These are phyloP conservation scores for Populus tremula DNA, from an alignment of 345 rosid species.

Conservation along the genomic window DNA sequence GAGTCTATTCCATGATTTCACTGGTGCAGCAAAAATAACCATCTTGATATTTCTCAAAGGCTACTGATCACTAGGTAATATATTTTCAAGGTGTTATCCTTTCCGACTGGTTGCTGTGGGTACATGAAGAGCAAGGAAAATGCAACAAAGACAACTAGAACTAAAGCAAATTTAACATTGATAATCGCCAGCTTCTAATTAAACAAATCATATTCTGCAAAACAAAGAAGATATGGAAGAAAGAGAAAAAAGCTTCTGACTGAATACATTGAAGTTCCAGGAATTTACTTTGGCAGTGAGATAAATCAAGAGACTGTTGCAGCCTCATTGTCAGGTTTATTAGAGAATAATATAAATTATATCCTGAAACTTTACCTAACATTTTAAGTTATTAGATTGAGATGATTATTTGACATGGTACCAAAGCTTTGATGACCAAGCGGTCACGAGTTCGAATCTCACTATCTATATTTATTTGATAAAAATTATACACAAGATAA, in stretches of 20 bases:
- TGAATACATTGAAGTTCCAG: background rate
- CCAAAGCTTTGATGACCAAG: no score
- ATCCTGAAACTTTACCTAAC: no score
- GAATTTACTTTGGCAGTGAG: background rate
- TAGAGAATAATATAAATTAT: no score
- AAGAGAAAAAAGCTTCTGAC: background rate
- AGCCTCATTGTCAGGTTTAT: conserved; percentile 40
- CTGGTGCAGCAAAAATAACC: no score
- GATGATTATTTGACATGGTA: no score
- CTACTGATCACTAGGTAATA: no score
- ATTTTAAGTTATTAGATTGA: no score
- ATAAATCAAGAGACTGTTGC: background rate
- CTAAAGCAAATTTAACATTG: background rate
- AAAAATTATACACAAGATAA: no score
- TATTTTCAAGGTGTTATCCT: background rate
- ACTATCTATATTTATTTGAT: no score
- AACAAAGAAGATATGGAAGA: background rate
- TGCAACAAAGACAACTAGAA: background rate
- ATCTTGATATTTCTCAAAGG: background rate
- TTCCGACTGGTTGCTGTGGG: background rate
- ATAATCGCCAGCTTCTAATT: background rate
- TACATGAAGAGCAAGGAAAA: background rate
- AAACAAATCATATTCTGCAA: background rate
- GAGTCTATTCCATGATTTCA: background rate
- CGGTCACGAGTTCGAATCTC: no score